These are phyloP conservation scores for Fusarium odoratissimum DNA, from an alignment of 2,329 filamentous ascomycete species.

Conservation along the genomic window DNA sequence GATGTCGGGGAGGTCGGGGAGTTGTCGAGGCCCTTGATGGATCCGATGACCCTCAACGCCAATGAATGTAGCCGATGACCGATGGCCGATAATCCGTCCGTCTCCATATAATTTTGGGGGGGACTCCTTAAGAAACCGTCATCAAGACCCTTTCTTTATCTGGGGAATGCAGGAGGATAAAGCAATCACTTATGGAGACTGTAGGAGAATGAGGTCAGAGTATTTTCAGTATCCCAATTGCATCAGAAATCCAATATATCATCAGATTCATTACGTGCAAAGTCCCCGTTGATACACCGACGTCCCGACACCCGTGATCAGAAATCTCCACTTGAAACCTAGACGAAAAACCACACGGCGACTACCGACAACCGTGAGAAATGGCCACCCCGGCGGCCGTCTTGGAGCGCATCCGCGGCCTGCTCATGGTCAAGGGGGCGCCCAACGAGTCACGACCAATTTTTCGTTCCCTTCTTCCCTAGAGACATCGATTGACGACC, in stretches of 20 bases:
- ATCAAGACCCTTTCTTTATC: conserved; percentile 7
- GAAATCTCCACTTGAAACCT: conserved; percentile 7
- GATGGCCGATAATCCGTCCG: conserved; percentile 24
- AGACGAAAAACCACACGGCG: background rate
- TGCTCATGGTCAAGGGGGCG: conserved; percentile 4
- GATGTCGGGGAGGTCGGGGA: conserved; percentile 40
- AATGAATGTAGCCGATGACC: conserved; percentile 37
- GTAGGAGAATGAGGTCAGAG: background rate
- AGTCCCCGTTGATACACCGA: background rate
- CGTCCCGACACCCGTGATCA: conserved; percentile 28
- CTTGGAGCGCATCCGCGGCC: conserved; percentile 8
- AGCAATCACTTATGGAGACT: background rate
- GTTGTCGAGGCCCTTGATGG: conserved; percentile 30
- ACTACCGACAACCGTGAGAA: conserved; percentile 36
- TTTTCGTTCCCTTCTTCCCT: background rate
- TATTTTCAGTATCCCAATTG: background rate
- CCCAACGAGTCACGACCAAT: background rate
- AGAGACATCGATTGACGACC: background rate
- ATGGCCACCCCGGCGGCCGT: conserved; percentile 42
- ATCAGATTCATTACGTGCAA: background rate
- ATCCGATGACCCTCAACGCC: conserved; percentile 10
- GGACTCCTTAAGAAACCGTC: conserved; percentile 4
- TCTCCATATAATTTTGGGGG: conserved; percentile 19
- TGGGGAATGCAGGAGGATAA: background rate
- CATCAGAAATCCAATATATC: background rate